Evolutionary conservation across 768 basidiomycete species (phyloP).

Genomic region (Mycena rebaudengoi): DNA sequence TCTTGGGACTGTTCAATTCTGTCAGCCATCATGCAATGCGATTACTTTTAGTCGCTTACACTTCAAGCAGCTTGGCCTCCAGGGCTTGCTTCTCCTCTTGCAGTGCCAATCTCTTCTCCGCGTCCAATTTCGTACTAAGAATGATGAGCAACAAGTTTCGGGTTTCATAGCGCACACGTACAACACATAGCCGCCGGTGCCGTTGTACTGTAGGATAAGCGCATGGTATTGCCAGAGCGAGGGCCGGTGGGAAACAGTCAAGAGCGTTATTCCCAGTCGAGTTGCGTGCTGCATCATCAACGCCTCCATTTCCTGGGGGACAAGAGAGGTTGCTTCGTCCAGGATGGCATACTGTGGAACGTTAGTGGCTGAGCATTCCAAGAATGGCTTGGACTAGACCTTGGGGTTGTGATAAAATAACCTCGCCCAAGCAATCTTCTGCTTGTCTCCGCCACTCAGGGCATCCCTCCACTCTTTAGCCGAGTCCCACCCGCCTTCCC

Average conservation of each 20-base stretch:
- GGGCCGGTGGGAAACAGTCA: constrained; percentile 95
- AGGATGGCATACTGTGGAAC: constrained; percentile 91
- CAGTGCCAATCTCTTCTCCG: constrained; percentile 86
- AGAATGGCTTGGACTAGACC: constrained; percentile 55
- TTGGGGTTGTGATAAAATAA: constrained; percentile 96
- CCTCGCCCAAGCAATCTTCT: constrained; percentile 96
- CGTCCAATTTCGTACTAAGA: constrained; percentile 84
- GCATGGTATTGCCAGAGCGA: constrained; percentile 94
- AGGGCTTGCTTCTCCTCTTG: constrained; percentile 95
- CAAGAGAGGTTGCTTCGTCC: constrained; percentile 95
- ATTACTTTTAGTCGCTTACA: constrained; percentile 60
- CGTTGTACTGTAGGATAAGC: constrained; percentile 90
- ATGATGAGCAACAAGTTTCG: constrained; percentile 4
- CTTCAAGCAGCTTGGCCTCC: constrained; percentile 86
- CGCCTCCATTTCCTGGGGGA: constrained; percentile 92
- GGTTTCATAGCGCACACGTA: constrained; percentile 48
- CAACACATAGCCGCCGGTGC: constrained; percentile 96
- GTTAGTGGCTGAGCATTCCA: no score
- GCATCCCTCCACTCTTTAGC: constrained; percentile 94
- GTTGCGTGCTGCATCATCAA: constrained; percentile 95
- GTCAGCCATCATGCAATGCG: constrained; percentile 12
- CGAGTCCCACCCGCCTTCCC: constrained; percentile 96
- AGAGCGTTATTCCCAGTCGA: constrained; percentile 84
- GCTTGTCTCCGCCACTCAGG: constrained; percentile 94
- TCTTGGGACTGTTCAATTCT: constrained; percentile 70